Evolutionary conservation across 169 alveolate genomes (phyloP), one percentile per base, ranked within the genome.

Genomic region (Pseudocohnilembus persalinus): DNA sequence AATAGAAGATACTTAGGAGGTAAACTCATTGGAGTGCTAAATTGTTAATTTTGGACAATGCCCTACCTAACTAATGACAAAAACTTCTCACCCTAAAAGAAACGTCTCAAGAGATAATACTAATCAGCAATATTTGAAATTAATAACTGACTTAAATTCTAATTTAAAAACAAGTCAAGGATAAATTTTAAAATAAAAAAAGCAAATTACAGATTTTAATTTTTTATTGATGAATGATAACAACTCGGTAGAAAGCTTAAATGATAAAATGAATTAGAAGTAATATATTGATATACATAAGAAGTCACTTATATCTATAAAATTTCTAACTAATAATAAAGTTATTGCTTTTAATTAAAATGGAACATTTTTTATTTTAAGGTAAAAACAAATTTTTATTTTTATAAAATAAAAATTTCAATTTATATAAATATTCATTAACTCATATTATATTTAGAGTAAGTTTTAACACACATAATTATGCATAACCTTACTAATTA

Each of bases 41-140:
- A 81, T 81, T 6, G 81, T 86, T 0, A 81, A 86, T 81, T 86
- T 86, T 80, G 90, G 90, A 27, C 65, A 86, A 75, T 80, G 87
- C 64, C 90, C 90, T 30, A 33, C 87, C 24, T 33, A 85, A 49
- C 63, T 85, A 31, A 78, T 73, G 32, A 72, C 76, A 11, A 78
- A 65, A 16, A 85, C 4, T 4, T 49, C 89, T 78, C 89, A 85
- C 26, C 80, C 84, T 0, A 11, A 49, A 49, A 49, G 68, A 20
- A 49, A 49, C 20, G 20, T 49, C 4, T 11, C 68, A 4, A 4
- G 68, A 11, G 68, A 49, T 49, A 49, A 49, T 49, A 49, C 68
- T 4, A 49, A 49, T 49, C 20, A 49, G 68, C 68, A 49, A 49
- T 49, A 49, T 20, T 49, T 49, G 20, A 49, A 49, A 49, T 49